Base-by-base conservation (phyloP, 2,329 filamentous ascomycete species). In the Hymenoscyphus fructigenus region DNA sequence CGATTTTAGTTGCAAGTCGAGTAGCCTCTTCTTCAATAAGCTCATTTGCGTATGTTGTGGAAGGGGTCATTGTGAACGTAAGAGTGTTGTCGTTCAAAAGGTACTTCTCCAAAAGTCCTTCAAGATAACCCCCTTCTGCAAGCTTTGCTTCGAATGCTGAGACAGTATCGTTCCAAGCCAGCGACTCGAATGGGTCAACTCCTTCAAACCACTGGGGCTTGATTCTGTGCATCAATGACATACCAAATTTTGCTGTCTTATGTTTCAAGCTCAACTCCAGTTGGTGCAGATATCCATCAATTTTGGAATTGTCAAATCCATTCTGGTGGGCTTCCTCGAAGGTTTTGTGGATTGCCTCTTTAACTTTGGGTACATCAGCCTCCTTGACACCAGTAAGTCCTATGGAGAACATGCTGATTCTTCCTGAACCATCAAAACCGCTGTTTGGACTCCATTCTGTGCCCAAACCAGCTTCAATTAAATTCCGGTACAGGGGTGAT, bases 161-260 rank as follows among this genome's bases (percentile, higher is more conserved):
- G 3, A 98, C 88, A 0, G 92, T 92, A 55, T 95, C 90, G 72
- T 97, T 95, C 92, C 93, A 98, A 1, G 92, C 90, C 41, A 99
- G 81, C 14, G 92, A 89, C 69, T 96, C 89, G 78, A 98, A 96
- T 0, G 95, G 94, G 75, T 98, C 92, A 3, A 93, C 88, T 5
- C 94, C 95, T 64, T 95, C 96, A 78, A 99, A 98, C 95, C 95
- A 99, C 65, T 91, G 89, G 1, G 92, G 90, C 75, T 96, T 91
- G 7, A 97, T 83, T 53, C 94, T 88, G 71, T 97, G 92, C 78
- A 99, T 87, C 61, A 98, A 85, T 20, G 89, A 89, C 83, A 97
- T 92, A 15, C 95, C 95, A 75, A 99, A 99, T 73, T 91, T 93
- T 62, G 95, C 92, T 0, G 93, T 97, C 82, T 98, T 98, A 80